Conservation (phyloP, 75 land plant genomes). For the Pseudotsuga menziesii region DNA sequence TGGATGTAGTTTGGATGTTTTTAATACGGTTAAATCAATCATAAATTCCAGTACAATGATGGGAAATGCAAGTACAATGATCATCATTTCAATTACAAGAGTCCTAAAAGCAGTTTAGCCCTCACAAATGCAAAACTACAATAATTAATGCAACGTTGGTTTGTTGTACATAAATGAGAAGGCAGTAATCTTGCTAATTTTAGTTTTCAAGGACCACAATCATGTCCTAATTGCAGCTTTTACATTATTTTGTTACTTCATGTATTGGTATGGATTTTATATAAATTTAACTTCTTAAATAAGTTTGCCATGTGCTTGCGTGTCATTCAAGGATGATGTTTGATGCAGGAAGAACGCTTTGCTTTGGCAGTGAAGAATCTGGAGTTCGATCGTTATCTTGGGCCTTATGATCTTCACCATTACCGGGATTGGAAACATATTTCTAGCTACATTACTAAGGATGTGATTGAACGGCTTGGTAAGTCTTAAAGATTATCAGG, state of each 20-base stretch:
- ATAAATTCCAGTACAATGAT: no score
- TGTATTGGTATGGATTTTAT: neutral
- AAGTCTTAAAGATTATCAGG: neutral
- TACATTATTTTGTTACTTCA: neutral
- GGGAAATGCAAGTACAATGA: no score
- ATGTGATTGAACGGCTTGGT: slow-evolving; percentile 63
- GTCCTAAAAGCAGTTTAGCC: no score
- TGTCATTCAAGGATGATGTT: neutral
- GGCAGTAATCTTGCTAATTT: no score
- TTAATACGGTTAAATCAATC: no score
- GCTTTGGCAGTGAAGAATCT: slow-evolving; percentile 52
- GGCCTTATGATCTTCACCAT: slow-evolving; percentile 70
- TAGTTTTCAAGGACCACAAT: no score
- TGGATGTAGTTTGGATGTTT: no score
- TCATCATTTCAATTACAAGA: no score
- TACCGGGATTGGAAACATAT: slow-evolving; percentile 70
- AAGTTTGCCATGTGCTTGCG: neutral
- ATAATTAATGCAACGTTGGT: no score
- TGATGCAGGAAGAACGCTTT: slow-evolving; percentile 59
- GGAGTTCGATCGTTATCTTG: slow-evolving; percentile 80
- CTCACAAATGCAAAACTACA: no score
- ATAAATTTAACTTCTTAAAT: neutral
- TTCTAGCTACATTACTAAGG: slow-evolving; percentile 50
- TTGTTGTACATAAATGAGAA: no score
- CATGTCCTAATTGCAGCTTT: neutral